Conservation (phyloP, 768 basidiomycete genomes). For the Leccinum barrowsii region DNA sequence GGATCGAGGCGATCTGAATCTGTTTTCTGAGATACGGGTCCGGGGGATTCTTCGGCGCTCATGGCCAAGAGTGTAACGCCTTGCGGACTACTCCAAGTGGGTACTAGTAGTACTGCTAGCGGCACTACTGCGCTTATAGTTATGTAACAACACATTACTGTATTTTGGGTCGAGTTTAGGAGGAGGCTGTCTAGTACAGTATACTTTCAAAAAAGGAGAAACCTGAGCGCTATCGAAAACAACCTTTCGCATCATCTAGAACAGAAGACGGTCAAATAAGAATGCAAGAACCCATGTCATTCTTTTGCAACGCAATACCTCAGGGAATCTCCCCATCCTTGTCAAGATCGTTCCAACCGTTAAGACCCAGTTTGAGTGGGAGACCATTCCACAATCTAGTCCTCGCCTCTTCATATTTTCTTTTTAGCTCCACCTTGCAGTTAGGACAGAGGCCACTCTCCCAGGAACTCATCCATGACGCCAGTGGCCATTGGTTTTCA, state of each 20-base stretch:
- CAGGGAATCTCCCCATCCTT: not conserved
- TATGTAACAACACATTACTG: not conserved
- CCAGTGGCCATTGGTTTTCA: not conserved
- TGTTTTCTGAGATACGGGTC: not conserved
- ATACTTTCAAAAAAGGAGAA: not conserved
- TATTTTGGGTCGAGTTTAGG: no score
- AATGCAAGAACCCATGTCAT: not conserved
- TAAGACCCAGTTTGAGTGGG: conserved; percentile 1
- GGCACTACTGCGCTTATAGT: no score
- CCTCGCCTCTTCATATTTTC: not conserved
- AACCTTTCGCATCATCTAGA: not conserved
- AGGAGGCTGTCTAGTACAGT: not conserved
- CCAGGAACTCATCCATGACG: not conserved
- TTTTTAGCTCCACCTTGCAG: not conserved
- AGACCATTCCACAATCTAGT: not conserved
- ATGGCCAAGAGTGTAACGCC: not conserved
- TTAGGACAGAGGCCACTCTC: not conserved
- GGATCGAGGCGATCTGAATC: conserved; percentile 6
- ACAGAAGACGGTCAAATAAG: not conserved
- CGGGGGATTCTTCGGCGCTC: not conserved
- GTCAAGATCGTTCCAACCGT: conserved; percentile 7
- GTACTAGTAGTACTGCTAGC: not conserved
- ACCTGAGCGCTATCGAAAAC: not conserved
- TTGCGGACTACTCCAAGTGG: not conserved
- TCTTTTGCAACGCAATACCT: not conserved